A percentile compares a stretch with the other conserved stretches of the same genome.
These are phyloP conservation scores for Kalmusia sp. DNA, from an alignment of 2,329 filamentous ascomycete species.

Conservation along the genomic window DNA sequence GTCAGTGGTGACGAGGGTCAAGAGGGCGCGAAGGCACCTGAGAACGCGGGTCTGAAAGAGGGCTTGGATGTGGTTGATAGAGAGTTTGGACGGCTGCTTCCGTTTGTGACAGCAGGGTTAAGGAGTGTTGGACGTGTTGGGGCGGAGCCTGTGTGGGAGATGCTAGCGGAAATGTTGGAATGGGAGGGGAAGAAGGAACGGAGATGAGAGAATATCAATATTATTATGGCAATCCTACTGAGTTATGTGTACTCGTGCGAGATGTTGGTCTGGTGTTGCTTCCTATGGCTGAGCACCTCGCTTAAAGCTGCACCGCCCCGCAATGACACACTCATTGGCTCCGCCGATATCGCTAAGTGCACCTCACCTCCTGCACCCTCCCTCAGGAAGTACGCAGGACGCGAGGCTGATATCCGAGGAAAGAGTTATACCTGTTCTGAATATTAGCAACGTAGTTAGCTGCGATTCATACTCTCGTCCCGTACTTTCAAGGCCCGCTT, in stretches of 20 bases:
- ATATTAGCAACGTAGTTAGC: no score
- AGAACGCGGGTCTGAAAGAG: conserved; percentile 26
- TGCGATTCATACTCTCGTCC: no score
- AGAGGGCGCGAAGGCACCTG: not conserved
- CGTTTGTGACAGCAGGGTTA: conserved; percentile 76
- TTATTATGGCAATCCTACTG: no score
- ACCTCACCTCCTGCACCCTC: not conserved
- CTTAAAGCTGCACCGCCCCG: no score
- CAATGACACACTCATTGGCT: no score
- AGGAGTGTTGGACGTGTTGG: conserved; percentile 77
- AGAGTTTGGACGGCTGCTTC: conserved; percentile 70
- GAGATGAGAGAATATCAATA: no score
- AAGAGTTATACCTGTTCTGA: no score
- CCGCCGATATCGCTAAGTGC: not conserved
- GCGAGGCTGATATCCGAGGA: not conserved
- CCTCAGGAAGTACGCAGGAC: not conserved
- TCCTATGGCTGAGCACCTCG: no score
- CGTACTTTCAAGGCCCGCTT: no score
- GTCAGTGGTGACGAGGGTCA: conserved; percentile 11
- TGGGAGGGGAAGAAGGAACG: conserved; percentile 44
- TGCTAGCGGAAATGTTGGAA: conserved; percentile 80
- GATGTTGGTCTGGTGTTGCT: no score
- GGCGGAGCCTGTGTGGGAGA: conserved; percentile 77
- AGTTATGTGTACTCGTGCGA: no score
- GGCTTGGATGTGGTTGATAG: conserved; percentile 64